phyloP scores from a whole-genome alignment of 805 yeast species.

The Hermanozyma aechmeae region DNA sequence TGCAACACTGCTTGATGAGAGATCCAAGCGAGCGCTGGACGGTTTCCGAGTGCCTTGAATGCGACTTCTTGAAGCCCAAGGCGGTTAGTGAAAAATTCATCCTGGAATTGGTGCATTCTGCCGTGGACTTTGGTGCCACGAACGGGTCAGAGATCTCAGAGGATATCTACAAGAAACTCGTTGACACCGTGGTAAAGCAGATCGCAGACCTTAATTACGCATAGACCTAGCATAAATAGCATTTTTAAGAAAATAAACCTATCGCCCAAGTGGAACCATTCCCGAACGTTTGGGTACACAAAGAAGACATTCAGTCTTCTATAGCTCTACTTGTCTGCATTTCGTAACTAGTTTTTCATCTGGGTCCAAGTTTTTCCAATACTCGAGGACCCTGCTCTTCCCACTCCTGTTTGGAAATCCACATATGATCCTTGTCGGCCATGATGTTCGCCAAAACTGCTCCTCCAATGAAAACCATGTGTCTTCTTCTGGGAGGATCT shows the following conservation, averaged over 20 bases:
- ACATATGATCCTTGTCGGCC: slow-evolving; percentile 98
- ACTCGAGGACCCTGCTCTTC: slow-evolving; percentile 90
- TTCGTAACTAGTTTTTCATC: too few species aligned
- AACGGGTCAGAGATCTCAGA: slow-evolving; percentile 28
- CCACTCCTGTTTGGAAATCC: slow-evolving; percentile 96
- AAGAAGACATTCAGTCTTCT: too few species aligned
- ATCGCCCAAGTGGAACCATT: too few species aligned
- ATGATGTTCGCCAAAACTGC: slow-evolving; percentile 95
- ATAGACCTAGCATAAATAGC: too few species aligned
- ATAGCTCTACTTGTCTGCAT: too few species aligned
- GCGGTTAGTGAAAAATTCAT: slow-evolving; percentile 60
- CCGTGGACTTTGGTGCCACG: slow-evolving; percentile 61
- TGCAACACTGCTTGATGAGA: slow-evolving; percentile 61
- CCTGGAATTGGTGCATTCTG: slow-evolving; percentile 63
- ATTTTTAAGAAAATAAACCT: too few species aligned
- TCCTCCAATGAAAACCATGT: slow-evolving; percentile 98
- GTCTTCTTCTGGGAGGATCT: slow-evolving; percentile 98
- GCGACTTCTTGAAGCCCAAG: slow-evolving; percentile 68
- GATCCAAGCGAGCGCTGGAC: slow-evolving; percentile 64
- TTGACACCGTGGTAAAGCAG: slow-evolving; percentile 48
- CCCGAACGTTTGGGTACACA: too few species aligned
- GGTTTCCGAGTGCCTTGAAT: slow-evolving; percentile 47
- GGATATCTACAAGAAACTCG: slow-evolving; percentile 31
- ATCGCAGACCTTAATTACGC: slow-evolving; percentile 29
- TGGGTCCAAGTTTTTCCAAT: slow-evolving; percentile 83